Evolutionary conservation across 192 early-diverging fungal genomes (phyloP), one percentile per base, ranked within the genome.

Genomic region (Backusella westeae): DNA sequence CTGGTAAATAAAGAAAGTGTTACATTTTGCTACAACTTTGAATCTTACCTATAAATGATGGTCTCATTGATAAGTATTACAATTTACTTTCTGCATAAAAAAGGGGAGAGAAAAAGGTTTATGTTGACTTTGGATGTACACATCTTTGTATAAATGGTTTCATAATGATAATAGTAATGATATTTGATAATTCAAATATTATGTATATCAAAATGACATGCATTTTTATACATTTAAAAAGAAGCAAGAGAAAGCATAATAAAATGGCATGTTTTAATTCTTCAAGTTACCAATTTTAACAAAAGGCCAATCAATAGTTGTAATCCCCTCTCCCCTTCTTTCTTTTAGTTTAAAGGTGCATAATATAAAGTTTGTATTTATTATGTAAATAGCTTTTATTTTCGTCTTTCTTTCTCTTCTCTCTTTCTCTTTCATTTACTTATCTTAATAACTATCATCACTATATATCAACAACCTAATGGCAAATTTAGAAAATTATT

Each of bases 401-500:
- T 59, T 23, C 9, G 21, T 29, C 23, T 63, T 29, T 63, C 9
- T 29, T 63, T 63, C 10, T 21, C 6, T 63, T 29, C 26, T 63
- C 6, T 59, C 1, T 59, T 23, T 26, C 17, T 59, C 53, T 26
- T 59, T 29, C 14, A 10, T 63, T 63, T 23, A 63, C 3, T 63
- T 29, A 26, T 12, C 9, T 29, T 63, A 10, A 56, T 63, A 10
- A 56, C 9, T 44, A 10, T 39, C 52, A 41, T 17, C 23, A 42
- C 34, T 71, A 71, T 52, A 44, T 44, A 71, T 15, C 21, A 29
- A 49, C 26, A 46, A 44, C 44, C 70, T 52, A 19, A 77, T 77
- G 75, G 53, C 75, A 63, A 69, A 69, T 38, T 32, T 75, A 15
- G 87, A 88, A 76, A 86, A 82, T 3, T 86, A 87, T 3, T 85